phyloP scores from a whole-genome alignment of 805 yeast species.

The Lipomyces lipofer region DNA sequence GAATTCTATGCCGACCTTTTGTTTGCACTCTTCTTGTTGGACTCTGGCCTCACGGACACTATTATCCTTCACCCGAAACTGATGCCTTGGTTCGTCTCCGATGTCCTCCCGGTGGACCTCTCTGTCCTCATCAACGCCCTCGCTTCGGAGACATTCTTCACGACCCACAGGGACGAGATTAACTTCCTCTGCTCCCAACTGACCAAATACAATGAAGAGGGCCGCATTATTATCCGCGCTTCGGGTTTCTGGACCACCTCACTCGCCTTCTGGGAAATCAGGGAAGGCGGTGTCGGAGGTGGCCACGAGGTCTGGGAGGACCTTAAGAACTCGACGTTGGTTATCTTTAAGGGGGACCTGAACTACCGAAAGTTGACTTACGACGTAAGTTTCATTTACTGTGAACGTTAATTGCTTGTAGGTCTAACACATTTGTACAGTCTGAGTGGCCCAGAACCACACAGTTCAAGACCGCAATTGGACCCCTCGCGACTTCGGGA shows the following conservation, averaged over 20 bases:
- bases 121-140: slow-evolving; percentile 31
- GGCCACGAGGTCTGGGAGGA: slow-evolving; percentile 64
- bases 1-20: slow-evolving; percentile 87
- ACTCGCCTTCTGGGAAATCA: slow-evolving; percentile 71
- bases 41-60: slow-evolving; percentile 60
- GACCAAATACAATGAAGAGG: slow-evolving; percentile 47
- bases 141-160: slow-evolving; percentile 47
- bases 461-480: slow-evolving; percentile 68
- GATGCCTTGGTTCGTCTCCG: slow-evolving; percentile 97
- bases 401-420: background rate
- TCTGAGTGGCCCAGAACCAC: slow-evolving; percentile 84
- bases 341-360: slow-evolving; percentile 91
- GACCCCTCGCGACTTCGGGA: slow-evolving; percentile 61
- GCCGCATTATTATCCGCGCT: slow-evolving; percentile 53
- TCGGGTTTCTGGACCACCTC: slow-evolving; percentile 87
- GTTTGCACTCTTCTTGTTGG: slow-evolving; percentile 65
- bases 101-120: slow-evolving; percentile 84
- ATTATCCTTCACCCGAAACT: slow-evolving; percentile 79
- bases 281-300: slow-evolving; percentile 51
- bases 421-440: background rate
- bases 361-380: slow-evolving; percentile 93
- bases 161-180: slow-evolving; percentile 48
- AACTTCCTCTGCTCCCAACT: slow-evolving; percentile 51
- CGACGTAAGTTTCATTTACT: slow-evolving; percentile 45
- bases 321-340: slow-evolving; percentile 57